Conservation (phyloP, 768 basidiomycete species). For the Hericium erinaceus region DNA sequence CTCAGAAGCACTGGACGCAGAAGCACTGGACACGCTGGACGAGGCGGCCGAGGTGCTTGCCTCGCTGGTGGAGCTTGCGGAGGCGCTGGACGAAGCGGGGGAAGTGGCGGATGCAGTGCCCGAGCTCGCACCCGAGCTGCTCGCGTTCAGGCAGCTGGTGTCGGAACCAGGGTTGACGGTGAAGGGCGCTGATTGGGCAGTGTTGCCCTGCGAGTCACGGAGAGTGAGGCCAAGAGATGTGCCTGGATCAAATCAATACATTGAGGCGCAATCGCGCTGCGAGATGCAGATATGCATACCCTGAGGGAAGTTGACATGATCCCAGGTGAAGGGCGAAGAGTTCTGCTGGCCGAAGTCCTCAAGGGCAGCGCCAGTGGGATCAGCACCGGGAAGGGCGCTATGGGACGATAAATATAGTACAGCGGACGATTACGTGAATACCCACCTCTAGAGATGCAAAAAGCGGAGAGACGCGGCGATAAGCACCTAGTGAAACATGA, state of each 20-base stretch:
- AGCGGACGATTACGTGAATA: not conserved
- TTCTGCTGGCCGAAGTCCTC: constrained; percentile 34
- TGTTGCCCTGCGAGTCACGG: constrained; percentile 48
- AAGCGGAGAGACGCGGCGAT: not conserved
- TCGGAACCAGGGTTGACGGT: constrained; percentile 29
- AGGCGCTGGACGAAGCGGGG: constrained; percentile 1
- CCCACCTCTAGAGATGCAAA: constrained; percentile 30
- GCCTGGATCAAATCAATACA: constrained; percentile 54
- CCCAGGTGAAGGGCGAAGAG: constrained; percentile 43
- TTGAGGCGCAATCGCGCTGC: constrained; percentile 44
- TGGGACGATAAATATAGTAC: not conserved
- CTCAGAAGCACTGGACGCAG: not conserved
- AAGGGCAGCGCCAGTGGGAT: constrained; percentile 36
- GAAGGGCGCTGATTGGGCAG: constrained; percentile 44
- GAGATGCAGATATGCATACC: constrained; percentile 26
- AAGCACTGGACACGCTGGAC: constrained; percentile 1
- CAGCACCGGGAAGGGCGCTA: constrained; percentile 47
- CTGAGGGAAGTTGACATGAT: constrained; percentile 32
- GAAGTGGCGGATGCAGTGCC: constrained; percentile 7
- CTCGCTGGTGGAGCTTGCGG: constrained; percentile 1
- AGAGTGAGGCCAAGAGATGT: constrained; percentile 45
- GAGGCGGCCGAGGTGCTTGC: constrained; percentile 15
- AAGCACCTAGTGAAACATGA: not conserved
- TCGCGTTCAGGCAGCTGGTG: not conserved
- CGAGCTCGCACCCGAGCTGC: not conserved